Evolutionary conservation across 345 rosid genomes (phyloP), one percentile per base, ranked within the genome.

Genomic region (Hibiscus trionum): DNA sequence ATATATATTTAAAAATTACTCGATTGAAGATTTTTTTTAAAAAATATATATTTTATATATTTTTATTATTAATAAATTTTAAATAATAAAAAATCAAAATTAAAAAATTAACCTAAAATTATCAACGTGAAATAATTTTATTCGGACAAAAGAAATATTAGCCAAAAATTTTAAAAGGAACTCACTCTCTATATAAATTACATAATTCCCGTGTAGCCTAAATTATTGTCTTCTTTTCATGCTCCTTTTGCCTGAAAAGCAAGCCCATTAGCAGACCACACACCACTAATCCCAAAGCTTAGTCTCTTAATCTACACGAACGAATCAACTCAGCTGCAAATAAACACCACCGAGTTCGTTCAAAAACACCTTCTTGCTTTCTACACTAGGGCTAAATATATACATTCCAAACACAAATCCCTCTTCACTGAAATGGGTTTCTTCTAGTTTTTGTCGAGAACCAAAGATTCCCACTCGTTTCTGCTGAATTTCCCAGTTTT

Each of bases 331-430:
- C 31, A 52, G 16, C 61, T 1, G 15, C 61, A 42, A 26, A 44
- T 31, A 16, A 55, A 55, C 59, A 19, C 11, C 7, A 33, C 5
- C 27, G 27, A 7, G 71, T 77, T 74, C 50, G 49, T 16, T 31
- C 49, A 46, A 66, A 37, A 58, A 71, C 33, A 74, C 77, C 21
- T 72, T 67, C 53, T 5, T 52, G 65, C 75, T 76, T 74, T 77
- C 49, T 49, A 31, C 71, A 24, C 69, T 70, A 5, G 35, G 58
- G 77, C 50, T 72, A 63, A 74, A 66, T 74, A 42, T 14, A 5
- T 69, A 76, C 70, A 76, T 76, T 71, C 19, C n/a, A 12, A 57
- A 58, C 63, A 4, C 16, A 49, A 73, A 68, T 6, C 49, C 68
- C 49, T 31, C 52, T 71, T 72, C 42, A 57, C 11, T 16, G 17